phyloP scores from a whole-genome alignment of 768 basidiomycete species.

The Tylopilus intermedius region DNA sequence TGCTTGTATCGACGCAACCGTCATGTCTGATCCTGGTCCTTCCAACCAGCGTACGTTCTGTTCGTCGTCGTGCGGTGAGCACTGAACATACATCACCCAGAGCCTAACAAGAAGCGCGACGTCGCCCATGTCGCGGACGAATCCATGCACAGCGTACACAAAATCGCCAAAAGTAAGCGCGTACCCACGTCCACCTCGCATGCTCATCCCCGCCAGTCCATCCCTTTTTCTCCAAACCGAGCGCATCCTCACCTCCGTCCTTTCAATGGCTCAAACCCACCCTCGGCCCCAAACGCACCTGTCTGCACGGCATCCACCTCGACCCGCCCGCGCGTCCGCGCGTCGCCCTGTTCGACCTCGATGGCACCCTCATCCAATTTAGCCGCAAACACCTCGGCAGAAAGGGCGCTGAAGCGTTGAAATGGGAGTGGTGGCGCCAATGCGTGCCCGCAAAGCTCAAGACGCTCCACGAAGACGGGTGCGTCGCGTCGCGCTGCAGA shows the following conservation, averaged over 20 bases:
- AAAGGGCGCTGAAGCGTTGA: constrained; percentile 27
- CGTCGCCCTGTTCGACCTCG: constrained; percentile 80
- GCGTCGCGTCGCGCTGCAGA: constrained; percentile 13
- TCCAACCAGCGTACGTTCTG: constrained; percentile 17
- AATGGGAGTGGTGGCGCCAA: constrained; percentile 67
- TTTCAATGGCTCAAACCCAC: constrained; percentile 34
- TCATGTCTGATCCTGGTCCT: constrained; percentile 14
- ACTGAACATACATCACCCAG: constrained; percentile 7
- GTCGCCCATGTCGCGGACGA: constrained; percentile 10
- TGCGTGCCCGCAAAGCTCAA: constrained; percentile 60
- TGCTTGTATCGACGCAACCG: neutral
- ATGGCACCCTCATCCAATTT: constrained; percentile 76
- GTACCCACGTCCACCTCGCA: neutral
- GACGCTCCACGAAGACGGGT: constrained; percentile 59
- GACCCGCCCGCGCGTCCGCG: constrained; percentile 39
- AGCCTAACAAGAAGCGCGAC: constrained; percentile 16
- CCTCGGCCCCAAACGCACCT: constrained; percentile 33
- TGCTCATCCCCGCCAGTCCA: constrained; percentile 29
- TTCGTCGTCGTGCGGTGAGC: neutral
- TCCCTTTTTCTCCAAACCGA: constrained; percentile 37
- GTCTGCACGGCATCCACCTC: constrained; percentile 33
- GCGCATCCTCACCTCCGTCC: neutral
- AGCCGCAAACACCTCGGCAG: constrained; percentile 29
- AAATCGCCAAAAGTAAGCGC: constrained; percentile 27
- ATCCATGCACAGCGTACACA: constrained; percentile 15